Conservation (phyloP, 2,329 filamentous ascomycete species). For the Coniochaeta sp. region DNA sequence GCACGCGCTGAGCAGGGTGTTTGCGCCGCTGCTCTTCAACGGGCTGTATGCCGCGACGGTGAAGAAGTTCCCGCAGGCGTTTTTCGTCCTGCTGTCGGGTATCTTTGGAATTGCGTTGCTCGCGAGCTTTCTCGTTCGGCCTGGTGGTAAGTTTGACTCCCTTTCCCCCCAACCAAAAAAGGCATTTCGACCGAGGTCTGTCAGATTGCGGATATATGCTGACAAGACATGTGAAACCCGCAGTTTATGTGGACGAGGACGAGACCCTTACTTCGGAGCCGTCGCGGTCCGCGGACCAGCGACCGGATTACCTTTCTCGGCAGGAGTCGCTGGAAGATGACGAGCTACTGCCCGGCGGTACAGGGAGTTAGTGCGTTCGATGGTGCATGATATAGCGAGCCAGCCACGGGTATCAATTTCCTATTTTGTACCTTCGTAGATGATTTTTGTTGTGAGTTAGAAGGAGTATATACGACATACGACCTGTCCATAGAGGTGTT, state of each 20-base stretch:
- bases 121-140: slow-evolving; percentile 63
- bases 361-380: background rate
- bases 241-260: slow-evolving; percentile 13
- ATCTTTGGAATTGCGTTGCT: slow-evolving; percentile 60
- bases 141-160: slow-evolving; percentile 66
- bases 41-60: slow-evolving; percentile 80
- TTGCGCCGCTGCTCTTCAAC: slow-evolving; percentile 78
- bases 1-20: slow-evolving; percentile 71
- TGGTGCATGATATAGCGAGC: background rate
- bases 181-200: too few relatives aligned
- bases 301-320: background rate
- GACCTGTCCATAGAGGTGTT: too few relatives aligned
- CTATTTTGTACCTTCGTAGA: too few relatives aligned
- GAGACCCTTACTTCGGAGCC: background rate
- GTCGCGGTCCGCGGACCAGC: background rate
- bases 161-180: too few relatives aligned
- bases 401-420: too few relatives aligned
- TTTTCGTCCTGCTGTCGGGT: slow-evolving; percentile 67
- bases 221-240: too few relatives aligned
- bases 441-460: too few relatives aligned
- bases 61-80: slow-evolving; percentile 66
- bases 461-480: too few relatives aligned
- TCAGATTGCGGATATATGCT: too few relatives aligned
- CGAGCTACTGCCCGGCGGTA: background rate
- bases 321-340: slow-evolving; percentile 1